These are phyloP conservation scores for Coemansia sp. DNA, from an alignment of 192 early-diverging fungal species.

Conservation along the genomic window DNA sequence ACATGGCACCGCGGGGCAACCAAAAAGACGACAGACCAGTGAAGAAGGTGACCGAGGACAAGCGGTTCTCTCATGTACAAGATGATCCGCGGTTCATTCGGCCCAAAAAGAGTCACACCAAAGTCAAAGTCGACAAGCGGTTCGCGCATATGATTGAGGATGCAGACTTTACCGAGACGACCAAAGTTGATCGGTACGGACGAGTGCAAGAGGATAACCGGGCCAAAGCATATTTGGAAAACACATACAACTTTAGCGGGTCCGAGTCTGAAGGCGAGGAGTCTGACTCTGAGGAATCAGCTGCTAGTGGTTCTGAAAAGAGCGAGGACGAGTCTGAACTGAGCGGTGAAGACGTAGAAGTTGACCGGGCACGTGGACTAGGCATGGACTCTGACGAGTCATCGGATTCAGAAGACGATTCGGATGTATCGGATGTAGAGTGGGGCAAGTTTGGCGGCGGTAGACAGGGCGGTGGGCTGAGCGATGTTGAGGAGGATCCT, in stretches of 20 bases:
- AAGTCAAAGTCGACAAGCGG: constrained; percentile 87
- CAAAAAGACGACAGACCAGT: constrained; percentile 19
- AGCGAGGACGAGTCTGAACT: constrained; percentile 17
- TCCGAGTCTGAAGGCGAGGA: constrained; percentile 20
- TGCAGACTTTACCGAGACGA: constrained; percentile 60
- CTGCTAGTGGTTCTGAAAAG: constrained; percentile 9
- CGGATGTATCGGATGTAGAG: constrained; percentile 36
- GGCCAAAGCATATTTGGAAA: constrained; percentile 34
- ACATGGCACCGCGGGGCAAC: constrained; percentile 38
- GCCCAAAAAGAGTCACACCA: constrained; percentile 76
- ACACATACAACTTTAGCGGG: constrained; percentile 58
- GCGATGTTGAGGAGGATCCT: constrained; percentile 60
- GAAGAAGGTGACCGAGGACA: constrained; percentile 60
- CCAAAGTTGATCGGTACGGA: constrained; percentile 51
- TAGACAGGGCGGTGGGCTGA: constrained; percentile 39
- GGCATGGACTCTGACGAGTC: constrained; percentile 57
- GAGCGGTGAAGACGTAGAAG: constrained; percentile 27
- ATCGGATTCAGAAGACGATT: constrained; percentile 35
- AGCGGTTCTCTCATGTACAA: constrained; percentile 77
- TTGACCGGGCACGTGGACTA: constrained; percentile 81
- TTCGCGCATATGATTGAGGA: constrained; percentile 80
- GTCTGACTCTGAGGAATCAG: constrained; percentile 5
- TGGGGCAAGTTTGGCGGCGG: constrained; percentile 37
- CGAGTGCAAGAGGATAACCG: constrained; percentile 34
- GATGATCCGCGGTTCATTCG: constrained; percentile 78